Evolutionary conservation across 192 early-diverging fungal species (phyloP), one percentile per base, ranked within the genome.

Genomic region (Linnemannia hyalina): DNA sequence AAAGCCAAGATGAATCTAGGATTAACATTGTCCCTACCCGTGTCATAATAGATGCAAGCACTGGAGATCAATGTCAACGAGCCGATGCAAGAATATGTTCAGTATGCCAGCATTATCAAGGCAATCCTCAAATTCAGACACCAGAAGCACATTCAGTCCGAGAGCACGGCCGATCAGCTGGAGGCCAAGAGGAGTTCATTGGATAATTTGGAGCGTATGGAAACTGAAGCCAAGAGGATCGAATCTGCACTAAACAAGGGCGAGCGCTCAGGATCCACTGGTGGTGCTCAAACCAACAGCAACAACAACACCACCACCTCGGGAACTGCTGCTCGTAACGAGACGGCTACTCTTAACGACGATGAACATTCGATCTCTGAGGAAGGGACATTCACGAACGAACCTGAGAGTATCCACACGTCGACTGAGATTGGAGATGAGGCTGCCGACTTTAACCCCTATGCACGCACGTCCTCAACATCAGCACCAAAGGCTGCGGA

Each of bases 81-180:
- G 70, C 96, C 96, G 7, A 89, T 99, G 79, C 94, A 95, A 75
- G 96, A 97, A 88, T 98, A 99, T 80, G 90, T 92, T n/a, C 95
- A 97, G 90, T 97, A 95, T 77, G 93, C 97, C 29, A 89, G 91
- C 38, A 92, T 94, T n/a, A 96, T 99, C 77, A 97, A 97, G 77
- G 93, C 93, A 77, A 94, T 97, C 15, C 92, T 99, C 26, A 91
- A 93, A 65, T 96, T 95, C 89, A 89, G 98, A 26, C 94, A 97
- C 80, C 90, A 95, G 70, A 95, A 96, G 82, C 97, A 99, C 83
- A 89, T 95, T 88, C 96, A 98, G 81, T 89, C 95, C 20, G 96
- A 97, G 57, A 90, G 93, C 76, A 94, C 96, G 7, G 90, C 93
- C 23, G 95, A 94, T 26, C 91, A 91, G 11, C 87, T 98, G 9